Evolutionary conservation across 345 rosid species (phyloP).

Genomic region (Eucalyptus pauciflora): DNA sequence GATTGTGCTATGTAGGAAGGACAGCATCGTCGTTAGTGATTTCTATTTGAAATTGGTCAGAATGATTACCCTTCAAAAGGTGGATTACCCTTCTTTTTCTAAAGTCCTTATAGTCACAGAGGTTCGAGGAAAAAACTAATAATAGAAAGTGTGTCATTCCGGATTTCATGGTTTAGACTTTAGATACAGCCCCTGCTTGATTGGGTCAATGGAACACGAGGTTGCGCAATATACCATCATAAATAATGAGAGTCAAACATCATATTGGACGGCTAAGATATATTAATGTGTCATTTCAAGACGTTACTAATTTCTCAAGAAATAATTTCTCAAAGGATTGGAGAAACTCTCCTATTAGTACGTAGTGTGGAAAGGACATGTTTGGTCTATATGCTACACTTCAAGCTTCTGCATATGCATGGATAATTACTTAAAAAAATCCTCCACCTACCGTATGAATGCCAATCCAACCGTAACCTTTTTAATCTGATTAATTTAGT

Average conservation of each 20-base stretch:
- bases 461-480: fast-evolving
- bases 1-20: too few species aligned
- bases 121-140: not conserved
- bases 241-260: not conserved
- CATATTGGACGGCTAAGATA: not conserved
- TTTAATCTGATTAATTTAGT: too few species aligned
- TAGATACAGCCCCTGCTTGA: not conserved
- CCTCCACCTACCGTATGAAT: too few species aligned
- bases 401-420: too few species aligned
- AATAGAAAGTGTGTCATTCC: not conserved
- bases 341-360: not conserved
- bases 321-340: not conserved
- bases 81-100: too few species aligned
- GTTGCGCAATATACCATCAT: too few species aligned
- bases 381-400: not conserved
- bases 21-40: too few species aligned
- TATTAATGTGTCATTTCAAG: not conserved
- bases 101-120: too few species aligned
- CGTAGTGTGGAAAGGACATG: not conserved
- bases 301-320: not conserved
- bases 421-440: too few species aligned
- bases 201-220: not conserved
- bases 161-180: not conserved
- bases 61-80: too few species aligned
- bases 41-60: too few species aligned